These are phyloP conservation scores for Ceratobasidium sp. DNA, from an alignment of 1,284 basidiomycete species.

Conservation along the genomic window DNA sequence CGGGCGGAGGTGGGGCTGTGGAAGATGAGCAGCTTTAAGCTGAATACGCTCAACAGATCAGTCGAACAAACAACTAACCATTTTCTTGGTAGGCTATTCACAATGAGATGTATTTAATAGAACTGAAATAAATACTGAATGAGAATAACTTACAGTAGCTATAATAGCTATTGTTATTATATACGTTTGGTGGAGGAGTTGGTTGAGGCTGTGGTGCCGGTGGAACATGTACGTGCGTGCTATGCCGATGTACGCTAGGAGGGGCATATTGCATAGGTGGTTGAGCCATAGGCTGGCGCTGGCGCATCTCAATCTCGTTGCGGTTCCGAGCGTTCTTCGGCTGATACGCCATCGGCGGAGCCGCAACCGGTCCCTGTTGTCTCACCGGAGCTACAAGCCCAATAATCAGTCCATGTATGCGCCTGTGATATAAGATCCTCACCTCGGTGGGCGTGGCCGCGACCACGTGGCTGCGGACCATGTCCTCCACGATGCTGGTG, in stretches of 20 bases:
- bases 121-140: too few species aligned
- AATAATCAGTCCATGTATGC: not conserved
- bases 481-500: too few species aligned
- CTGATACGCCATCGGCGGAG: conserved; percentile 5
- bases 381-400: not conserved
- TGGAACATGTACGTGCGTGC: not conserved
- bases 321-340: not conserved
- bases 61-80: not conserved
- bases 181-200: not conserved
- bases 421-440: not conserved
- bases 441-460: not conserved
- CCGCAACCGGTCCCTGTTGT: conserved; percentile 2
- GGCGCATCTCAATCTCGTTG: not conserved
- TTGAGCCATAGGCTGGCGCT: not conserved
- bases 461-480: too few species aligned
- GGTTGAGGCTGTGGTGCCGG: not conserved
- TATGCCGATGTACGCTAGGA: not conserved
- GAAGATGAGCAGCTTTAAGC: not conserved
- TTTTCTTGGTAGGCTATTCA: conserved; percentile 1
- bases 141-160: not conserved
- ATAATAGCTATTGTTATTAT: not conserved
- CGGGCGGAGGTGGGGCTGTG: not conserved
- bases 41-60: not conserved
- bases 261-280: not conserved
- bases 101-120: not conserved